Evolutionary conservation across 139 green algal genomes (phyloP).

Genomic region (Micractinium conductrix): DNA sequence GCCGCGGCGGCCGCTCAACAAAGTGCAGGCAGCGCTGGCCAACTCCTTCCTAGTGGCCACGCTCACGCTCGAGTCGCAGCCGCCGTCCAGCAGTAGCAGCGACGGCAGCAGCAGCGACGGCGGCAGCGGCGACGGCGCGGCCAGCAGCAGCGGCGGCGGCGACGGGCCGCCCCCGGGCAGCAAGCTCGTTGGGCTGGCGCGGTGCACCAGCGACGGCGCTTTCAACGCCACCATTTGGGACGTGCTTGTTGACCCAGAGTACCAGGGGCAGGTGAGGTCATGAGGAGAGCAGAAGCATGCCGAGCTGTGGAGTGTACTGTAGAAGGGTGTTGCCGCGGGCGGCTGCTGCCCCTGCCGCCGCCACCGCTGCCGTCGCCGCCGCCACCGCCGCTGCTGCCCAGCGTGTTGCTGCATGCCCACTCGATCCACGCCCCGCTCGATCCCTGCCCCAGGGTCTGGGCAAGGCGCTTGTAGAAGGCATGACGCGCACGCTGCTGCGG

Average conservation of each 20-base stretch:
- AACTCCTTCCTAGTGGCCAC: conserved; percentile 92
- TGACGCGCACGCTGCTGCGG: conserved; percentile 84
- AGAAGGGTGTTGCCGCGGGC: too few species aligned
- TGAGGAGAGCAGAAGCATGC: too few species aligned
- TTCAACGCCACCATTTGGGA: conserved; percentile 99
- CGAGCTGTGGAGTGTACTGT: too few species aligned
- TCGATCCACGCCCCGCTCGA: neutral
- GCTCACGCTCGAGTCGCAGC: conserved; percentile 64
- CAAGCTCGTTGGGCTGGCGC: conserved; percentile 84
- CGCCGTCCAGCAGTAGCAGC: conserved; percentile 1
- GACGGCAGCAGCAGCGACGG: neutral
- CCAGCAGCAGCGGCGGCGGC: conserved; percentile 5
- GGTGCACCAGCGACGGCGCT: conserved; percentile 91
- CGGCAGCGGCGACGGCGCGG: neutral
- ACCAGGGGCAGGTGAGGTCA: conserved; percentile 72
- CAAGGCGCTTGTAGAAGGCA: conserved; percentile 94
- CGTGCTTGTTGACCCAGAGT: conserved; percentile 94
- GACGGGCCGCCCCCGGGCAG: neutral
- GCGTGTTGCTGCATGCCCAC: neutral
- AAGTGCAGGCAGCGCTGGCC: conserved; percentile 86
- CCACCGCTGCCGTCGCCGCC: too few species aligned
- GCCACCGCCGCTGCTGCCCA: too few species aligned
- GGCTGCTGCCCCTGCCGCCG: neutral
- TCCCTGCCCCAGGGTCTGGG: conserved; percentile 83
- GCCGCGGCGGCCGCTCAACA: conserved; percentile 79